A percentile compares a stretch with the other conserved stretches of the same genome.
Evolutionary conservation across 2,329 filamentous ascomycete genomes (phyloP).

Genomic region (Aspergillus persii): DNA sequence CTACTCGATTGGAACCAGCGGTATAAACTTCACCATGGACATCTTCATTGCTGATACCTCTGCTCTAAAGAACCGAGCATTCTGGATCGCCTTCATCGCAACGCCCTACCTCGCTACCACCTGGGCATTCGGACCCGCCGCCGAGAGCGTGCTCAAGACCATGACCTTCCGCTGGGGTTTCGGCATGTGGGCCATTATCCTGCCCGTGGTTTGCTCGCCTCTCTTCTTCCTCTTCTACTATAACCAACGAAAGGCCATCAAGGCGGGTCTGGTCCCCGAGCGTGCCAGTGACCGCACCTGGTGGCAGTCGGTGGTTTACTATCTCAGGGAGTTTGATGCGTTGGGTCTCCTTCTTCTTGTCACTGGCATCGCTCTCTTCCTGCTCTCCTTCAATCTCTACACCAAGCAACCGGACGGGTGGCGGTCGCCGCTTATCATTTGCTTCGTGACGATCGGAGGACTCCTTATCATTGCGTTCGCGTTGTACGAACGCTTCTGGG

Average conservation of each 20-base stretch:
- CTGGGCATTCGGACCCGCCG: constrained; percentile 48
- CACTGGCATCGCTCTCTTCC: constrained; percentile 59
- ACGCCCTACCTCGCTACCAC: constrained; percentile 62
- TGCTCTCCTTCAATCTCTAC: constrained; percentile 62
- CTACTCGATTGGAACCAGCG: constrained; percentile 57
- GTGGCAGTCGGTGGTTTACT: constrained; percentile 50
- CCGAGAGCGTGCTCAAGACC: constrained; percentile 33
- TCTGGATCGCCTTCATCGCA: constrained; percentile 57
- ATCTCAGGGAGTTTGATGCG: constrained; percentile 63
- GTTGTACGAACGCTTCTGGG: constrained; percentile 31
- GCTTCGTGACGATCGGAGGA: constrained; percentile 46
- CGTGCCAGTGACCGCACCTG: constrained; percentile 46
- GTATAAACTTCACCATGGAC: constrained; percentile 54
- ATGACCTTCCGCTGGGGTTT: constrained; percentile 63
- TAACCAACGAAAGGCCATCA: constrained; percentile 58
- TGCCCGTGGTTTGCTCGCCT: constrained; percentile 55
- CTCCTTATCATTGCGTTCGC: constrained; percentile 53
- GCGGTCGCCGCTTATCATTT: constrained; percentile 5
- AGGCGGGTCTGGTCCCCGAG: constrained; percentile 50
- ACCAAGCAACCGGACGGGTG: constrained; percentile 17
- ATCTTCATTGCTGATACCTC: constrained; percentile 65
- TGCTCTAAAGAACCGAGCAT: constrained; percentile 56
- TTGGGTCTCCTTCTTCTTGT: constrained; percentile 59
- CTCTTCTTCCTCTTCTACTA: constrained; percentile 53
- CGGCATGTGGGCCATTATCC: constrained; percentile 59